These are phyloP conservation scores for Phanerochaete carnosa DNA, from an alignment of 768 basidiomycete genomes.

Conservation along the genomic window DNA sequence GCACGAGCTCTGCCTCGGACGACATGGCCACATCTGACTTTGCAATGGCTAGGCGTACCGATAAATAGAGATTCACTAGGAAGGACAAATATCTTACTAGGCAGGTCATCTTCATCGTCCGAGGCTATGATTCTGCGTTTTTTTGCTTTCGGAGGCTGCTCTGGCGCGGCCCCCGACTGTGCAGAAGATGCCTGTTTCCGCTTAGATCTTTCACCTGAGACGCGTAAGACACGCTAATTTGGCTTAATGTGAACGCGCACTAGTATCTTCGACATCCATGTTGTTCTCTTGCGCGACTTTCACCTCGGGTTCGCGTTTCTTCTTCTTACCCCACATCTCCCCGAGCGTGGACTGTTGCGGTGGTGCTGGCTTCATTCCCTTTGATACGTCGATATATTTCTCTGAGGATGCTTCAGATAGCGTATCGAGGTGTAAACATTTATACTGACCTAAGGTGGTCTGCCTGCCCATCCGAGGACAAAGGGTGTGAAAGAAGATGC, in stretches of 20 bases:
- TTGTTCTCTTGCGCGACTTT: constrained; percentile 3
- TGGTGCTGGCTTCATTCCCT: constrained; percentile 56
- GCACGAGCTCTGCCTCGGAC: background rate
- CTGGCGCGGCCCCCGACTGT: constrained; percentile 9
- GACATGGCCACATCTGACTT: background rate
- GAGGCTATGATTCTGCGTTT: constrained; percentile 34
- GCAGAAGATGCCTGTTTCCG: constrained; percentile 31
- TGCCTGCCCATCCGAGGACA: constrained; percentile 57
- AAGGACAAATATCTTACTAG: background rate
- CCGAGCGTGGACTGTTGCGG: constrained; percentile 77
- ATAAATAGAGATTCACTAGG: background rate
- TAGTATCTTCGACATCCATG: background rate
- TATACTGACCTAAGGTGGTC: constrained; percentile 58
- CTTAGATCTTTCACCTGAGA: constrained; percentile 38
- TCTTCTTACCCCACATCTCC: constrained; percentile 68
- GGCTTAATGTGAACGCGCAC: background rate
- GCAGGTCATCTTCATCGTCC: constrained; percentile 27
- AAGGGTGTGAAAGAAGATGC: background rate
- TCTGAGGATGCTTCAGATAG: constrained; percentile 35
- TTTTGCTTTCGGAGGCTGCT: constrained; percentile 21
- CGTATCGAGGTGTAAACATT: background rate
- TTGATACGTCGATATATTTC: constrained; percentile 77
- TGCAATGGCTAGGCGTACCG: background rate
- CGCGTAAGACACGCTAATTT: background rate
- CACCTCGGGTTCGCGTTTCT: constrained; percentile 23